Base-by-base conservation (phyloP, 805 yeast species). In the Isabelozyma rhagii region DNA sequence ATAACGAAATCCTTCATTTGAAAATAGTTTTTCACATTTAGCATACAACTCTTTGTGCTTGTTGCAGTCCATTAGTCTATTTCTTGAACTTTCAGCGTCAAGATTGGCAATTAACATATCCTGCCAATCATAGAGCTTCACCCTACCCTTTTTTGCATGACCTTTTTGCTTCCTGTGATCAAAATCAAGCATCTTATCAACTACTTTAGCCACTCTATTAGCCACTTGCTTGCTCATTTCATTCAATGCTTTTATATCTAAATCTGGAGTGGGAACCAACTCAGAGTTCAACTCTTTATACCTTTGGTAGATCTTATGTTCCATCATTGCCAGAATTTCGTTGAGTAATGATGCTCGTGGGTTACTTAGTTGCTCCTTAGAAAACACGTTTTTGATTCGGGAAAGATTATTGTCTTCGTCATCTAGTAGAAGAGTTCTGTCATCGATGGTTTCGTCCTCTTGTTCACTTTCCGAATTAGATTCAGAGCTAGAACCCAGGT, bases 11-110 rank as follows among this genome's bases (percentile, higher is more conserved):
- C 50, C 45, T 1, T 57, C 57, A 8, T 61, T 55, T 8, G 56
- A 57, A 41, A 73, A 70, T 41, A 67, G 45, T 10, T 47, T 34
- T 25, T 67, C 66, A 51, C 70, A 63, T 45, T 54, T 53, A 5
- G 52, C 47, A 51, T 66, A 66, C 21, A 63, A 45, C 3, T 47
- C 46, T 13, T 51, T 46, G 41, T 56, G 55, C 13, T 48, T 15
- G 0, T 44, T 50, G 1, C 51, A 49, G 14, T 56, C 47, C 14
- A 51, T 42, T 5, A 11, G 21, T 11, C 34, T 28, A 9, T 53
- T 41, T 3, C 54, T 48, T n/a, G 50, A n/a, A 13, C 53, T 54
- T 8, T 56, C 60, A 4, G 51, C 45, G 17, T 51, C 50, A 14
- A 65, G 34, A 1, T 61, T 63, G 10, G 67, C 61, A 9, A 60